Evolutionary conservation across 805 yeast genomes (phyloP), one percentile per base, ranked within the genome.

Genomic region (Candida dajiaensis): DNA sequence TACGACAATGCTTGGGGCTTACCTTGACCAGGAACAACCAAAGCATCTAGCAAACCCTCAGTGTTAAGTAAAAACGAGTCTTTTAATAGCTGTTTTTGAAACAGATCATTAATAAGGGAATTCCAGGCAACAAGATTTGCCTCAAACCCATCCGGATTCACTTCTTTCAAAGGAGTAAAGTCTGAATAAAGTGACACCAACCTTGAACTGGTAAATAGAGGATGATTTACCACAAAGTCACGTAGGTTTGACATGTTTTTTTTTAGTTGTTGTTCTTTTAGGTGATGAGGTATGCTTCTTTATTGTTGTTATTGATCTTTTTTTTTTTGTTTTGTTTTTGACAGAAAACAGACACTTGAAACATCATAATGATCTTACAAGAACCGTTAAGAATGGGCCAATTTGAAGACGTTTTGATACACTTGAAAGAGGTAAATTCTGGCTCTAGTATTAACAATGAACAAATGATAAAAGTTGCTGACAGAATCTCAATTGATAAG

Each of bases 41-140:
- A 52, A 9, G 55, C 50, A 10, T 61, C 58, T 33, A 64, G 45
- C 0, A 69, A 50, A 1, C 53, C 56, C 2, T 45, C 48, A n/a
- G 66, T 59, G 4, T 54, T 50, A 5, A 68, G 44, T 7, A 58
- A 50, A n/a, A 68, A 49, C 1, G 42, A 33, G 12, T 59, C 42
- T 2, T 40, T 9, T 4, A 59, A 45, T 1, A 49, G 25, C 9
- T 42, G 18, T 8, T 43, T 38, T 7, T 48, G 39, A 42, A 60
- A 51, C 40, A 56, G 37, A 28, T 49, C 45, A 8, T 47, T 48
- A 3, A 70, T 43, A 35, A 60, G 61, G 1, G 63, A 54, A 38
- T 56, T 61, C 74, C 74, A 70, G 6, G 69, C 65, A 20, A 57
- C 54, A 38, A 69, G 50, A 46, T 70, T 70, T 9, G 73, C 74